A percentile compares a stretch with the other conserved stretches of the same genome.
phyloP scores from a whole-genome alignment of 306 rosid genomes.

The Delonix regia region DNA sequence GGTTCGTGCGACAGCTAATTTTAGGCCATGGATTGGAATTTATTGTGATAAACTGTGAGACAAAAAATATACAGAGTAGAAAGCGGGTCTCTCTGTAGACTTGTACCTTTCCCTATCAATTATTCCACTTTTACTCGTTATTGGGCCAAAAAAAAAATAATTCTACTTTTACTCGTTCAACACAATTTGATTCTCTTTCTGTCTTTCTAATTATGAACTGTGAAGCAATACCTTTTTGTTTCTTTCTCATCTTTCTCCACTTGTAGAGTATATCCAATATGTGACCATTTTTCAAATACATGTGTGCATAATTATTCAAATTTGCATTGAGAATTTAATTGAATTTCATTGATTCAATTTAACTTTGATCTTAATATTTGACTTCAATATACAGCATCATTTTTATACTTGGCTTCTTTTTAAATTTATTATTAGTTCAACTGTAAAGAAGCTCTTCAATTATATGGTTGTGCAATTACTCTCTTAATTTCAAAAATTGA shows the following conservation, averaged over 20 bases:
- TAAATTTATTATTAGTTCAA: too few species aligned
- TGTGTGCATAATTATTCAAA: neutral
- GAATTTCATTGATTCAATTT: too few species aligned
- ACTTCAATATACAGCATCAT: neutral
- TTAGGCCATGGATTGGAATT: constrained; percentile 9
- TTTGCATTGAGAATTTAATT: neutral
- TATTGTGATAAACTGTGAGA: neutral
- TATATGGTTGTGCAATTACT: too few species aligned
- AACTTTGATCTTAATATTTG: neutral
- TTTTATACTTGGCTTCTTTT: neutral
- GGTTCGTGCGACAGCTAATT: neutral
- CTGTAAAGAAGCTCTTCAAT: too few species aligned
- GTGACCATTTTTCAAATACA: neutral
- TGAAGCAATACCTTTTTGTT: neutral
- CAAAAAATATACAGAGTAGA: neutral
- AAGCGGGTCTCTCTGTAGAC: neutral
- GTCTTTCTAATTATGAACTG: neutral
- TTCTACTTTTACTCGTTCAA: constrained; percentile 32
- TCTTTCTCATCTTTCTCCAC: neutral
- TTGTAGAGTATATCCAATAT: neutral
- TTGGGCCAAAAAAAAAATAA: too few species aligned
- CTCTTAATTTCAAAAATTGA: too few species aligned
- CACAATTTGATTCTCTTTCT: neutral
- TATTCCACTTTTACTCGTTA: constrained; percentile 11
- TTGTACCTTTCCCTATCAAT: neutral